Base-by-base conservation (phyloP, 805 yeast genomes). In the Candida endomychidarum region DNA sequence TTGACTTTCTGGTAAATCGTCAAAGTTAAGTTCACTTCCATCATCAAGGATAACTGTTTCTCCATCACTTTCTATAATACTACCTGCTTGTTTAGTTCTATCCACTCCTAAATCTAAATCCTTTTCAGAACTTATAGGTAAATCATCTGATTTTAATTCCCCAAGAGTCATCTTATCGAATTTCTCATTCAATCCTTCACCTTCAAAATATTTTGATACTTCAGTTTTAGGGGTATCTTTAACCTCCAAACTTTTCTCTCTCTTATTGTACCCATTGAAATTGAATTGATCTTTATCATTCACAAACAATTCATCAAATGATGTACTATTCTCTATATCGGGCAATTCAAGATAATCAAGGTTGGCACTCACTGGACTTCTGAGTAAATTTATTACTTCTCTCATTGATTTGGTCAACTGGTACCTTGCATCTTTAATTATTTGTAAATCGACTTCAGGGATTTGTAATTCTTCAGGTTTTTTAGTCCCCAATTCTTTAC, bases 371-470 rank as follows among this genome's bases (percentile, higher is more conserved):
- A 43, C 42, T 3, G 70, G 70, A 4, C 60, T 56, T 41, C 58
- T 58, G 28, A 65, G 51, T 32, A 65, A 48, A 36, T 56, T 54
- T 6, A 63, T 53, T 8, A 65, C 59, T 38, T 65, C 70, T 33
- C 55, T 56, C 66, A 65, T 65, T 8, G 67, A 58, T 30, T 56
- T 56, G 5, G 64, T 57, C 24, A 65, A 51, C 39, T 62, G 68
- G 25, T 51, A 51, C 23, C 68, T 50, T 8, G 67, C 56, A 29
- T 58, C 53, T 40, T 61, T 62, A 29, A 65, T 58, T 6, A 57
- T 47, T 45, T 42, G 52, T 20, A 65, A 53, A 46, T 65, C 70
- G 12, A 65, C 51, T 14, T 61, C 64, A 2, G 71, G 71, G 21
- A 65, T 50, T 7, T 54, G 51, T 6, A 26, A 18, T 7, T 25